Percentiles rank a stretch among this genome's conserved stretches.
phyloP scores from a whole-genome alignment of 2,329 filamentous ascomycete genomes.

The Huntiella moniliformis region DNA sequence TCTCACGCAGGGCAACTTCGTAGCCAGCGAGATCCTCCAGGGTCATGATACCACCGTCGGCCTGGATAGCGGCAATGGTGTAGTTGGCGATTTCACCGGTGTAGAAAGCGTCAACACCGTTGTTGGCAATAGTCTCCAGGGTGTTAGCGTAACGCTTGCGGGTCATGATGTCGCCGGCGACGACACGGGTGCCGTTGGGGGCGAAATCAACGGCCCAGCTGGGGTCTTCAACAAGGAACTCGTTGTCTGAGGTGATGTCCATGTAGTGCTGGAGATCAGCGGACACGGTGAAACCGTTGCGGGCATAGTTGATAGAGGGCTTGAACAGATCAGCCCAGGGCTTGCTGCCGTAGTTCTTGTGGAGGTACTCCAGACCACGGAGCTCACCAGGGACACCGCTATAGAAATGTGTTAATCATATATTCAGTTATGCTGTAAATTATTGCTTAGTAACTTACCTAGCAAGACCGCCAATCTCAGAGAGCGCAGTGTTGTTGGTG shows the following conservation, averaged over 20 bases:
- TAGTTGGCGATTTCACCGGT: constrained; percentile 51
- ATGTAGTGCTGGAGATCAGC: constrained; percentile 57
- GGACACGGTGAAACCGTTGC: constrained; percentile 52
- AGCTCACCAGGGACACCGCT: constrained; percentile 53
- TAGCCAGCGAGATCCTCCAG: constrained; percentile 59
- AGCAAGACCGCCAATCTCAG: constrained; percentile 51
- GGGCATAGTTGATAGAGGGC: constrained; percentile 54
- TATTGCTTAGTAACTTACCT: constrained; percentile 30
- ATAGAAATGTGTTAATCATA: background rate
- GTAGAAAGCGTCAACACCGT: constrained; percentile 56
- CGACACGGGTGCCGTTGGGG: constrained; percentile 47
- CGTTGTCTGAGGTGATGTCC: constrained; percentile 25
- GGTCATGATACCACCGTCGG: constrained; percentile 68
- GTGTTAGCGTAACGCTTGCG: constrained; percentile 57
- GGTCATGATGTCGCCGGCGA: constrained; percentile 55
- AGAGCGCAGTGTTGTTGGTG: constrained; percentile 43
- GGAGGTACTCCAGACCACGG: constrained; percentile 54
- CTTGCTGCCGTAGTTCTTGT: constrained; percentile 44
- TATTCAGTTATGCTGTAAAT: too few relatives aligned
- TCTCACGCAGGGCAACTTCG: constrained; percentile 41
- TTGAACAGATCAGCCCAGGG: constrained; percentile 48
- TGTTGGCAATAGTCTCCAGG: constrained; percentile 46
- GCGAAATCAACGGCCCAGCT: constrained; percentile 75
- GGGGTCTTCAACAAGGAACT: constrained; percentile 52
- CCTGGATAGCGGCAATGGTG: constrained; percentile 50